A percentile compares a stretch with the other conserved stretches of the same genome.
These are phyloP conservation scores for Moricandia moricandioides DNA, from an alignment of 345 rosid genomes.

Conservation along the genomic window DNA sequence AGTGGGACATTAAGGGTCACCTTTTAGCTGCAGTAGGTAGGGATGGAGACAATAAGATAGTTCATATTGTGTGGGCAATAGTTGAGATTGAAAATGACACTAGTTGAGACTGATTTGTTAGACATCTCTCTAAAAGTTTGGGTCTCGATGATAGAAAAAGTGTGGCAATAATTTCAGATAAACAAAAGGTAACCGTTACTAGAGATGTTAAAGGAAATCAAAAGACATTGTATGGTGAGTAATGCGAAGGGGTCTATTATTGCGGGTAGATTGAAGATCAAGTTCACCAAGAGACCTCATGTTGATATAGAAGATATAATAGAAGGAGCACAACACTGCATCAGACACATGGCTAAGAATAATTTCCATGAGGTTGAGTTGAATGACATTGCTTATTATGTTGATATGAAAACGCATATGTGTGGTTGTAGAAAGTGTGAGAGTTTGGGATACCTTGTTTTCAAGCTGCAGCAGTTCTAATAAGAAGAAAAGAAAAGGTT, in stretches of 20 bases:
- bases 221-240: background rate
- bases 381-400: background rate
- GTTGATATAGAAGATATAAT: background rate
- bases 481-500: background rate
- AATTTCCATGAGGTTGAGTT: background rate
- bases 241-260: background rate
- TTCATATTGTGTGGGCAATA: background rate
- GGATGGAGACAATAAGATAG: background rate
- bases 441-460: background rate
- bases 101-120: background rate
- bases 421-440: background rate
- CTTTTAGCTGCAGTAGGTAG: background rate
- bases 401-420: background rate
- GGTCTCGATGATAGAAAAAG: background rate
- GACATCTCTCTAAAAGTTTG: background rate
- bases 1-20: background rate
- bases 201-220: background rate
- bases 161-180: background rate
- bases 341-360: background rate
- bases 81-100: background rate
- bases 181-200: background rate
- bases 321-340: background rate
- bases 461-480: background rate
- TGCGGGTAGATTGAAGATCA: background rate
- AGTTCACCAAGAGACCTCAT: background rate